Evolutionary conservation across 2,329 filamentous ascomycete genomes (phyloP).

Genomic region (Xylariales sp.): DNA sequence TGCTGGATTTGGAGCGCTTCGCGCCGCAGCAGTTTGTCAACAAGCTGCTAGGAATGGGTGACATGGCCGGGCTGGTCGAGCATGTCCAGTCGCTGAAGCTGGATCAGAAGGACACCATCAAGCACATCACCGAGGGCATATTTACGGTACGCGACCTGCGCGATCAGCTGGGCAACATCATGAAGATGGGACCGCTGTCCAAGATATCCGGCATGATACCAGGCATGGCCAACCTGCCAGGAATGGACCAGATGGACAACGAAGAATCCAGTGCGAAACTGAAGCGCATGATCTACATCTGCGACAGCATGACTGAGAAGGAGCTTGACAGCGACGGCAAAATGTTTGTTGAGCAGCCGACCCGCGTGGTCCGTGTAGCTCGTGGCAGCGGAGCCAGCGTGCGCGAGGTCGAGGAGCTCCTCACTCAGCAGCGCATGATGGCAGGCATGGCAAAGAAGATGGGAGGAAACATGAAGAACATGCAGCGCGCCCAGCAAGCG

Average conservation of each 20-base stretch:
- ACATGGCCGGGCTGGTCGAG: constrained; percentile 91
- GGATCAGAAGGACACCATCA: constrained; percentile 98
- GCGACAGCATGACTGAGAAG: constrained; percentile 95
- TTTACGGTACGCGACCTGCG: constrained; percentile 93
- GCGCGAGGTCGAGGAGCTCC: constrained; percentile 86
- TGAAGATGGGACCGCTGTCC: constrained; percentile 98
- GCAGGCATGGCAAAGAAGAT: constrained; percentile 99
- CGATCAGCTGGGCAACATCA: constrained; percentile 94
- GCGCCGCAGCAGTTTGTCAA: constrained; percentile 89
- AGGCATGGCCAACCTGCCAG: constrained; percentile 74
- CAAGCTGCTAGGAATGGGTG: constrained; percentile 94
- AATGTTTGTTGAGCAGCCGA: constrained; percentile 87
- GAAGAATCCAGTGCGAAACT: constrained; percentile 92
- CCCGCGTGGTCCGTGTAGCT: constrained; percentile 87
- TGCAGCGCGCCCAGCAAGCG: constrained; percentile 87
- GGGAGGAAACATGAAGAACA: constrained; percentile 95
- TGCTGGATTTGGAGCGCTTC: constrained; percentile 91
- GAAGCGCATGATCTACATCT: constrained; percentile 98
- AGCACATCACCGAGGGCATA: constrained; percentile 94
- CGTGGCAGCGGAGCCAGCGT: constrained; percentile 87
- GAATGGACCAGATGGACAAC: constrained; percentile 91
- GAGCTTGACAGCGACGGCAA: constrained; percentile 95
- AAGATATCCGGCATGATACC: constrained; percentile 99
- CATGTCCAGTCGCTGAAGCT: constrained; percentile 94
- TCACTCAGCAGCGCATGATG: constrained; percentile 99